Evolutionary conservation across 345 rosid genomes (phyloP).

Genomic region (Aurinia saxatilis): DNA sequence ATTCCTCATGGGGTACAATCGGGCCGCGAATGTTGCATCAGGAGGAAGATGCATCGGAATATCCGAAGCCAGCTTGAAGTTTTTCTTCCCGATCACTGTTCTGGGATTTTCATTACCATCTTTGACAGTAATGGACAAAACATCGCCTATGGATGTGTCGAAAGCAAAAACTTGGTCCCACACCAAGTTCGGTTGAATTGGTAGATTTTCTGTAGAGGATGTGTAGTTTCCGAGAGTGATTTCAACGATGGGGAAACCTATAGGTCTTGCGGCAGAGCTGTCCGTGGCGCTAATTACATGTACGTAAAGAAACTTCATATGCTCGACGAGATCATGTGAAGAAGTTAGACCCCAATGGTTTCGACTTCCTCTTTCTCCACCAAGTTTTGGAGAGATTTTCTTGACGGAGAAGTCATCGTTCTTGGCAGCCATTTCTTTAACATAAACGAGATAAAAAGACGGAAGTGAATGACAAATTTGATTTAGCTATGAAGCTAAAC

Average conservation of each 20-base stretch:
- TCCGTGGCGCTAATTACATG: background rate
- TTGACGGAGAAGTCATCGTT: constrained; percentile 13
- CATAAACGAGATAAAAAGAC: background rate
- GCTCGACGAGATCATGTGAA: constrained; percentile 23
- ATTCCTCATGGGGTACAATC: constrained; percentile 1
- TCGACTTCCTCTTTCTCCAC: constrained; percentile 22
- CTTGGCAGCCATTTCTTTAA: constrained; percentile 8
- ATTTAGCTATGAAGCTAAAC: too few species aligned
- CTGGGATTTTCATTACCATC: background rate
- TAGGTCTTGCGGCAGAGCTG: background rate
- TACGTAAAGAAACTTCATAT: constrained; percentile 26
- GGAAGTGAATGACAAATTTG: too few species aligned
- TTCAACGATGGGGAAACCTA: constrained; percentile 8
- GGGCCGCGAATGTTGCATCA: constrained; percentile 11
- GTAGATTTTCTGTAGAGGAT: constrained; percentile 9
- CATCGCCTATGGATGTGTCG: constrained; percentile 22
- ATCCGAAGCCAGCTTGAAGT: constrained; percentile 10
- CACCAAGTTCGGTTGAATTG: background rate
- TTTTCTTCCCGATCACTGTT: background rate
- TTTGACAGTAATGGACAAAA: constrained; percentile 4
- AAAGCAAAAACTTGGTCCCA: constrained; percentile 25
- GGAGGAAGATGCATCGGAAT: constrained; percentile 17
- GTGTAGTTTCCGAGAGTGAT: constrained; percentile 18
- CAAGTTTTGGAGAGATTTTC: constrained; percentile 19
- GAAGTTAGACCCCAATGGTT: constrained; percentile 18